phyloP scores from a whole-genome alignment of 129 eudicot genomes.

The Sambucus nigra region DNA sequence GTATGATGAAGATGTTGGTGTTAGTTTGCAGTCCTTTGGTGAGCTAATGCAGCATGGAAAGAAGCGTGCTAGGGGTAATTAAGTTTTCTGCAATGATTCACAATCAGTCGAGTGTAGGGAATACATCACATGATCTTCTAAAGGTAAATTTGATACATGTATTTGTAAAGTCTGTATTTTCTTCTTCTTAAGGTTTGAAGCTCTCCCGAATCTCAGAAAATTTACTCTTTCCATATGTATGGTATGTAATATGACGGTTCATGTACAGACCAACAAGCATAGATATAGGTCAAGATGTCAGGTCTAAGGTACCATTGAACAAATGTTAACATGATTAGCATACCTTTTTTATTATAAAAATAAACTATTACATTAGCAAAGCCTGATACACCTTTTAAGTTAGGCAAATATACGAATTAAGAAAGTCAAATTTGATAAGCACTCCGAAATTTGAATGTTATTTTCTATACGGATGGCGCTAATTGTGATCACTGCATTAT shows the following conservation, averaged over 20 bases:
- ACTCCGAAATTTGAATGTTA: neutral
- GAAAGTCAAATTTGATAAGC: neutral
- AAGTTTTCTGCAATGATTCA: conserved; percentile 6
- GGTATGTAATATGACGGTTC: neutral
- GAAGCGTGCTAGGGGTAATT: conserved; percentile 50
- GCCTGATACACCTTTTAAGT: neutral
- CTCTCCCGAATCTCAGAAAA: neutral
- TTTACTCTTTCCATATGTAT: neutral
- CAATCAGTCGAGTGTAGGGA: conserved; percentile 11
- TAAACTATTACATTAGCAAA: too few species aligned
- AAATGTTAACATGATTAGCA: too few species aligned
- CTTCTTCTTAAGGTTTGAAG: neutral
- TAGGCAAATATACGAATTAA: neutral
- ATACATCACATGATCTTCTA: neutral
- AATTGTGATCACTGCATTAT: neutral
- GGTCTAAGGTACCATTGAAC: too few species aligned
- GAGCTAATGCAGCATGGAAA: conserved; percentile 53
- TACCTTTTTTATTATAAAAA: too few species aligned
- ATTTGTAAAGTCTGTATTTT: conserved; percentile 6
- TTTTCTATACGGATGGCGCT: neutral
- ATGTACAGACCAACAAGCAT: neutral
- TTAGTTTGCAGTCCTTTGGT: conserved; percentile 69
- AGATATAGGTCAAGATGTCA: neutral
- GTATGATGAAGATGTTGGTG: conserved; percentile 85
- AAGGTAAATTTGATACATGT: conserved; percentile 24